These are phyloP conservation scores for Leishmania tropica DNA, from an alignment of 208 protist species.

Conservation along the genomic window DNA sequence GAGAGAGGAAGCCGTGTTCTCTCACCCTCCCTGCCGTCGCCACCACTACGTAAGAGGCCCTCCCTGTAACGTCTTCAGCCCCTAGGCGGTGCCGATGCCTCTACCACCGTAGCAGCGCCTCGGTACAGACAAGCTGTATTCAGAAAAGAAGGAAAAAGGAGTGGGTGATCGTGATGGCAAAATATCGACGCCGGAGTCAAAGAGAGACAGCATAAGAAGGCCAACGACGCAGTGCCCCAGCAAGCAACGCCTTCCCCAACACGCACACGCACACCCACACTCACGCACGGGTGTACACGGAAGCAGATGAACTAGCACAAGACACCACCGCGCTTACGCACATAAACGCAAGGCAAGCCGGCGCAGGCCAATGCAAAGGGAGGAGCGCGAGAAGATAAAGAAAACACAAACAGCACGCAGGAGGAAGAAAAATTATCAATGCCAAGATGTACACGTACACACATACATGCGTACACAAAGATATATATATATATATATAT, in stretches of 20 bases:
- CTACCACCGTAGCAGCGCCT: background rate
- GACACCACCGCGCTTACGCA: background rate
- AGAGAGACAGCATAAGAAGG: background rate
- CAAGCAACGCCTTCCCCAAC: background rate
- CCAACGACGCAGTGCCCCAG: background rate
- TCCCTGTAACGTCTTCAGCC: background rate
- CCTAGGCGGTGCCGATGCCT: background rate
- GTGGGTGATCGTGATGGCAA: background rate
- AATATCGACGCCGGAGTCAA: background rate
- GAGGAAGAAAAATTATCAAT: background rate
- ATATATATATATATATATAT: background rate
- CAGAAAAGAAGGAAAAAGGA: constrained; percentile 10
- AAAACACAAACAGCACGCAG: background rate
- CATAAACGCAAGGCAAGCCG: background rate
- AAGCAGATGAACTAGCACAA: background rate
- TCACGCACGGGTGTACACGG: background rate
- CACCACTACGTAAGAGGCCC: background rate
- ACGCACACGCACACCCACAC: too few relatives aligned
- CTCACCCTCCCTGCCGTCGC: background rate
- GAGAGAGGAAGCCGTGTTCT: background rate
- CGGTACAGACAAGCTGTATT: background rate
- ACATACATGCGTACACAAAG: background rate
- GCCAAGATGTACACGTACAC: background rate
- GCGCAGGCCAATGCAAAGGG: background rate
- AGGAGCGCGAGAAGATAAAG: background rate